Conservation (phyloP, 805 yeast genomes). For the Monosporozyma siamensis region DNA sequence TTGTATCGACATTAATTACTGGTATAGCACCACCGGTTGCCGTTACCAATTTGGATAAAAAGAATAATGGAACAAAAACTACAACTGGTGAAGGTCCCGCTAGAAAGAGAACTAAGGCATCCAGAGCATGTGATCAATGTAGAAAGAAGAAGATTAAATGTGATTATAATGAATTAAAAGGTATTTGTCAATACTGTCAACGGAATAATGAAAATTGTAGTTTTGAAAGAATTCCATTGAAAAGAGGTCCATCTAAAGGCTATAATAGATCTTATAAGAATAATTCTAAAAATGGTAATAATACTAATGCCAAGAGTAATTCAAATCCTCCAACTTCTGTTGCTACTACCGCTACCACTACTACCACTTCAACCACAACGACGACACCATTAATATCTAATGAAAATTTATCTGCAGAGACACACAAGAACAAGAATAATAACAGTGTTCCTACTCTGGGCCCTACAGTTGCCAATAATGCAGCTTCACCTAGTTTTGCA, state of each 20-base stretch:
- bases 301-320: background rate
- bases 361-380: background rate
- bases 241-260: constrained; percentile 75
- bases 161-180: constrained; percentile 46
- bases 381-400: no score
- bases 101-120: constrained; percentile 60
- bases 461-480: background rate
- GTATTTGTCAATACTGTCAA: constrained; percentile 56
- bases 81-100: background rate
- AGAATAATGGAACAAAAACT: background rate
- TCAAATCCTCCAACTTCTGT: no score
- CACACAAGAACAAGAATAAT: background rate
- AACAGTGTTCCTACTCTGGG: background rate
- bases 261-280: constrained; percentile 32
- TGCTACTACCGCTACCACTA: background rate
- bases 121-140: constrained; percentile 77
- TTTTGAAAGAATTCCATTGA: constrained; percentile 62
- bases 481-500: background rate
- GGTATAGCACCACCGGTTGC: no score
- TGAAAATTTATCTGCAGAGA: background rate
- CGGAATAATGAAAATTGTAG: constrained; percentile 54
- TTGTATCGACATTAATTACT: background rate
- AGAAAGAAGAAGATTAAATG: constrained; percentile 65
- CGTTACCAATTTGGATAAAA: no score
- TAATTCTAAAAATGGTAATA: background rate